Base-by-base conservation (phyloP, 2,329 filamentous ascomycete species). In the Bimuria novae-zelandiae region DNA sequence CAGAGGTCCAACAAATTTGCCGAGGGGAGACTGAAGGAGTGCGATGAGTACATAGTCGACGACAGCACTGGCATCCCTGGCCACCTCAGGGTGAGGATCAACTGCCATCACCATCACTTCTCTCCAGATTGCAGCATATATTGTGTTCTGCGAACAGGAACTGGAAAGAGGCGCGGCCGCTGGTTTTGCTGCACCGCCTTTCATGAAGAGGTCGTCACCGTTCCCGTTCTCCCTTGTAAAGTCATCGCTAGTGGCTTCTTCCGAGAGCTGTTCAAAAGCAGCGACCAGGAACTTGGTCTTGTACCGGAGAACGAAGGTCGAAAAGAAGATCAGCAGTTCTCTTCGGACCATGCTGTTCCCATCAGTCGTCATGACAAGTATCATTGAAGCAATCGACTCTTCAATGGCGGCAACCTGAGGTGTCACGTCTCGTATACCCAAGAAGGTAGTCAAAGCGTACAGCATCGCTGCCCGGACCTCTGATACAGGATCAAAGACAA, bases 381-480 rank as follows among this genome's bases (percentile, higher is more conserved):
- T 84, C 11, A 91, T 90, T 78, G 90, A 89, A 3, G 94, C 92
- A 61, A 99, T 87, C 0, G 87, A 89, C 73, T 97, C 92, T 72
- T 99, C 94, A 52, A 94, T 91, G 55, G 90, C 87, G 7, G 89
- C 90, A 41, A 96, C 90, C 72, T 96, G 91, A 59, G 95, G 88
- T 0, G 92, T 97, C 60, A 96, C 77, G 68, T 97, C 92, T 0
- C 91, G 90, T 48, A 97, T 97, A 22, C 93, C 93, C 19, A 99
- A 78, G 76, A 99, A 97, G 4, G 89, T 94, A 0, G 92, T 96
- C 77, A 97, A 84, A 25, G 94, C 93, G 71, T 97, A 90, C 23
- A 97, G 80, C 85, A 96, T 95, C 8, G 94, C 90, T 2, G 93
- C 90, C 59, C 94, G 86, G 21, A 99, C 94, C 76, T 99, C 94